Conservation (phyloP, 768 basidiomycete species). For the Russula ochroleuca region DNA sequence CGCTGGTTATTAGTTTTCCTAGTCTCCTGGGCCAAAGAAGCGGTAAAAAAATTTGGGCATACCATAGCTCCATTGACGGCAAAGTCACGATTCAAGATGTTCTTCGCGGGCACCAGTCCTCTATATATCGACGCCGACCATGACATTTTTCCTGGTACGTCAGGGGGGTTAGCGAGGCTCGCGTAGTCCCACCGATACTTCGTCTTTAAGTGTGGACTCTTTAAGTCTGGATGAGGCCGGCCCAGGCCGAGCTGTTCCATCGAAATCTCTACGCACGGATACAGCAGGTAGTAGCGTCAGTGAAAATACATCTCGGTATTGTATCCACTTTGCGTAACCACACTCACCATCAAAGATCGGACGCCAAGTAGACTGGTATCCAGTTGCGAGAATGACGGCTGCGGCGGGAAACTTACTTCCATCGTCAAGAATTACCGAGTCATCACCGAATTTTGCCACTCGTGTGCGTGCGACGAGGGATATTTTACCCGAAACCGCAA, state of each 20-base stretch:
- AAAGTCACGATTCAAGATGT: slow-evolving; percentile 52
- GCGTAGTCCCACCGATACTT: slow-evolving; percentile 34
- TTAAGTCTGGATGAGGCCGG: no score
- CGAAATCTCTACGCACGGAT: slow-evolving; percentile 41
- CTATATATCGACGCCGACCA: slow-evolving; percentile 53
- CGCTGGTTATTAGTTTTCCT: neutral
- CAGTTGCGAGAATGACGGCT: slow-evolving; percentile 54
- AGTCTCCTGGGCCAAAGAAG: neutral
- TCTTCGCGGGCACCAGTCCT: slow-evolving; percentile 58
- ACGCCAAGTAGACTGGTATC: slow-evolving; percentile 56
- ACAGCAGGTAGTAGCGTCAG: no score
- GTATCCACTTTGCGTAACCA: neutral
- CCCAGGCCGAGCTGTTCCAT: slow-evolving; percentile 47
- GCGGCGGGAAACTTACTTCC: slow-evolving; percentile 43
- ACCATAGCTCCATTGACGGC: slow-evolving; percentile 62
- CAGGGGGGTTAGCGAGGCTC: slow-evolving; percentile 39
- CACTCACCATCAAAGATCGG: slow-evolving; percentile 38
- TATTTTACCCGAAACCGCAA: slow-evolving; percentile 50
- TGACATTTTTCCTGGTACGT: slow-evolving; percentile 30
- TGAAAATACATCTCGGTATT: no score
- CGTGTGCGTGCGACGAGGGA: slow-evolving; percentile 44
- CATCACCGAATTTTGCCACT: slow-evolving; percentile 37
- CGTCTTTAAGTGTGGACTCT: slow-evolving; percentile 30
- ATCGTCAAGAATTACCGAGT: slow-evolving; percentile 43
- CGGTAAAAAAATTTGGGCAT: neutral